phyloP scores from a whole-genome alignment of 78 protist species.

The Cavenderia fasciculata region DNA sequence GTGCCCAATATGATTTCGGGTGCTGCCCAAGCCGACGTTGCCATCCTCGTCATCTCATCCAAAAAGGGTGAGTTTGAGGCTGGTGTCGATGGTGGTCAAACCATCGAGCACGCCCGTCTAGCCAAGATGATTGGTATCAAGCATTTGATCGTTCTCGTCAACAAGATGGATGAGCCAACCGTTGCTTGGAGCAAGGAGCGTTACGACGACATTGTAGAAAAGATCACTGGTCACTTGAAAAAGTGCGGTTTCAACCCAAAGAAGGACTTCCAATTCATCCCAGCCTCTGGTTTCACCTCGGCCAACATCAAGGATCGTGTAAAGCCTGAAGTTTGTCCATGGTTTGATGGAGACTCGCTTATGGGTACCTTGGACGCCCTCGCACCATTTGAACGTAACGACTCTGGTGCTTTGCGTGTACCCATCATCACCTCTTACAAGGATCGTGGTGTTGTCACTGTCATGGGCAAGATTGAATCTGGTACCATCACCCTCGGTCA shows the following conservation, averaged over 20 bases:
- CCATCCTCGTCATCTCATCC: conserved; percentile 96
- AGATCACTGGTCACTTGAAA: conserved; percentile 83
- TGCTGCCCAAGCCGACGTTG: conserved; percentile 99
- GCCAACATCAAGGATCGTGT: conserved; percentile 80
- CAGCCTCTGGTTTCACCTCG: conserved; percentile 94
- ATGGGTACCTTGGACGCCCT: conserved; percentile 87
- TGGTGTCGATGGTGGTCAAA: conserved; percentile 99
- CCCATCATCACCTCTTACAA: conserved; percentile 91
- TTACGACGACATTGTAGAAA: conserved; percentile 82
- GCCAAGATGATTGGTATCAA: conserved; percentile 97
- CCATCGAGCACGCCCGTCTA: conserved; percentile 97
- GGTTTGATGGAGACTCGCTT: conserved; percentile 91
- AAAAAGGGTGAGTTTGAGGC: conserved; percentile 98
- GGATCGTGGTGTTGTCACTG: conserved; percentile 87
- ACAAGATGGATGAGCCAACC: conserved; percentile 99
- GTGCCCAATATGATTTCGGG: conserved; percentile 99
- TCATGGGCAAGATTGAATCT: conserved; percentile 94
- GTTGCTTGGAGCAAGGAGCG: conserved; percentile 93
- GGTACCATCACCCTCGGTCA: conserved; percentile 87
- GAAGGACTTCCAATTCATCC: conserved; percentile 88
- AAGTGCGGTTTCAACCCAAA: conserved; percentile 81
- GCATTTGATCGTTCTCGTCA: conserved; percentile 91
- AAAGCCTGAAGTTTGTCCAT: conserved; percentile 72
- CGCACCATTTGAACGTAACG: conserved; percentile 67
- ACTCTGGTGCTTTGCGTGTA: conserved; percentile 85